A percentile compares a stretch with the other conserved stretches of the same genome.
Conservation (phyloP, 2,329 filamentous ascomycete species). For the Lachnellula willkommii region DNA sequence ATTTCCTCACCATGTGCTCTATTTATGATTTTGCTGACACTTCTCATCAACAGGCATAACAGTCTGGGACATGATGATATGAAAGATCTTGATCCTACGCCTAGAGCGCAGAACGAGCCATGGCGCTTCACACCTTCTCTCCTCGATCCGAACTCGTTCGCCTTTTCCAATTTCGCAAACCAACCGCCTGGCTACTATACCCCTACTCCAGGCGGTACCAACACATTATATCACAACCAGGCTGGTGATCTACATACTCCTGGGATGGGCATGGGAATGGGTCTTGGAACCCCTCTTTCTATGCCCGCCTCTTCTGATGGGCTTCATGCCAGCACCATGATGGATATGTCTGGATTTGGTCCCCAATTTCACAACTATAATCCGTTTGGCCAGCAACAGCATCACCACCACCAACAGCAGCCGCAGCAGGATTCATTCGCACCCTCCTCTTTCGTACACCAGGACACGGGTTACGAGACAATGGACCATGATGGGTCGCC, state of each 20-base stretch:
- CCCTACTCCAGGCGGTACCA: slow-evolving; percentile 75
- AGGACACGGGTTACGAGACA: slow-evolving; percentile 72
- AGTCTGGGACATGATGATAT: slow-evolving; percentile 34
- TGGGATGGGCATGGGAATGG: slow-evolving; percentile 62
- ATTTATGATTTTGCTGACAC: slow-evolving; percentile 6
- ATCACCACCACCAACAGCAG: slow-evolving; percentile 33
- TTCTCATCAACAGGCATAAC: slow-evolving; percentile 20
- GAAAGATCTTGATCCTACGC: slow-evolving; percentile 79
- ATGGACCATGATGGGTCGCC: slow-evolving; percentile 71
- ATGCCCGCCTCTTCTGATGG: slow-evolving; percentile 64
- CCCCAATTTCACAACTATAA: slow-evolving; percentile 63
- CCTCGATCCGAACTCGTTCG: slow-evolving; percentile 78
- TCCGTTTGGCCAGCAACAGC: slow-evolving; percentile 58
- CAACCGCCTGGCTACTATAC: slow-evolving; percentile 82
- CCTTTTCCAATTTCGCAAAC: slow-evolving; percentile 73
- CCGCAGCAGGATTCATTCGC: slow-evolving; percentile 55
- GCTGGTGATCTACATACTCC: slow-evolving; percentile 86
- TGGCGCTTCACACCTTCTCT: slow-evolving; percentile 88
- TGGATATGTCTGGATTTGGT: slow-evolving; percentile 62
- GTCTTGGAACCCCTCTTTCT: slow-evolving; percentile 63
- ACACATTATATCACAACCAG: slow-evolving; percentile 75
- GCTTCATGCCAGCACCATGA: slow-evolving; percentile 54
- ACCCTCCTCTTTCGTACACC: slow-evolving; percentile 74
- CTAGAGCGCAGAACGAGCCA: slow-evolving; percentile 70
- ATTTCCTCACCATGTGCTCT: neutral